Evolutionary conservation across 2,329 filamentous ascomycete species (phyloP), one percentile per base, ranked within the genome.

Genomic region (Colletotrichum godetiae): DNA sequence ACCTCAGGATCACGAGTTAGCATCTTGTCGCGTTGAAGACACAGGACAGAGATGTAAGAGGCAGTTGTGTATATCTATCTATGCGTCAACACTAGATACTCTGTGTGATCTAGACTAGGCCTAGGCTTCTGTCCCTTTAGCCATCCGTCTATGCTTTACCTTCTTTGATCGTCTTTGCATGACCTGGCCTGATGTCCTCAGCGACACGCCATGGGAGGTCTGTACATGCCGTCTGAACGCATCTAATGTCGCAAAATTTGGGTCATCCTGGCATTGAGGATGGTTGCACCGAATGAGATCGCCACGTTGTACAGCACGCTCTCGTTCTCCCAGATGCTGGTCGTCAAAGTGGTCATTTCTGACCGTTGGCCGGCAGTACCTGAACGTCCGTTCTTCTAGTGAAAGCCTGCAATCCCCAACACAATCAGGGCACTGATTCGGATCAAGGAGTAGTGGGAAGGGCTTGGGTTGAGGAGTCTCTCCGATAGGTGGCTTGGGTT

Each of bases 311-410:
- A 73, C 35, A 61, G 75, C 67, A 55, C 24, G 68, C 68, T 76
- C 68, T 56, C 72, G 64, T 58, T 72, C 56, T 67, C 65, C 57
- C 4, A 79, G 59, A 66, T 79, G 64, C 27, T 75, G 52, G 62
- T 75, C 55, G 52, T 78, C 73, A 61, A 78, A 78, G 68, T 78
- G 68, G 69, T 78, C 61, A 63, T 78, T 78, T 55, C 73, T 74
- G 35, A 75, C 58, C 42, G 71, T 68, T 8, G 66, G 69, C n/a
- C 74, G 61, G 56, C 65, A 71, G 37, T 74, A 75, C 56, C 42
- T 53, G 60, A 76, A 76, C 22, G 64, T 76, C 19, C 69, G 67
- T 58, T 73, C 74, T 67, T 74, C 29, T 49, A 72, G 29, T 13
- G 68, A 62, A 33, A 76, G 70, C 10, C 64, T 64, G 15, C 64